These are phyloP conservation scores for Fusarium cicatricum DNA, from an alignment of 2,329 filamentous ascomycete species.

Conservation along the genomic window DNA sequence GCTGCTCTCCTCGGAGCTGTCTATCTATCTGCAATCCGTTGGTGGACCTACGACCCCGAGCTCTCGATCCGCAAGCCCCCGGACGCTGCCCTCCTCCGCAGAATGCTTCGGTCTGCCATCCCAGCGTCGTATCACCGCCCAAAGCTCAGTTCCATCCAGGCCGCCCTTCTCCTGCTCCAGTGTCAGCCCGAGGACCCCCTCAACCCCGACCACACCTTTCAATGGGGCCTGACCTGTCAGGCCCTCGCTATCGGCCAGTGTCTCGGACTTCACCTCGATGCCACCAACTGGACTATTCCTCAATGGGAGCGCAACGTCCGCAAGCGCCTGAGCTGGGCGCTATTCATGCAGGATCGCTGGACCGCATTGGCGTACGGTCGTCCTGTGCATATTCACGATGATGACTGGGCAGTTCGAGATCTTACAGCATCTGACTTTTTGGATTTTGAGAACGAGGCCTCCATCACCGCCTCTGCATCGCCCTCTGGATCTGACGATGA, in stretches of 20 bases:
- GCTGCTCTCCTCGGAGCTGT: conserved; percentile 62
- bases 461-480: conserved; percentile 9
- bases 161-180: conserved; percentile 41
- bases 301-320: conserved; percentile 65
- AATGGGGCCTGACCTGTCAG: conserved; percentile 54
- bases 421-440: conserved; percentile 46
- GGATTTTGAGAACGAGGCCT: conserved; percentile 37
- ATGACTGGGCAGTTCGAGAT: conserved; percentile 43
- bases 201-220: conserved; percentile 46
- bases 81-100: conserved; percentile 37
- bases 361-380: conserved; percentile 43
- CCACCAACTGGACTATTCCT: conserved; percentile 64
- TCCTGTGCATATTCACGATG: conserved; percentile 44
- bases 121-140: conserved; percentile 44
- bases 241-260: conserved; percentile 59
- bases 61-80: conserved; percentile 42
- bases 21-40: conserved; percentile 63
- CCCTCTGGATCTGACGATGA: conserved; percentile 39
- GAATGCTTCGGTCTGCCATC: conserved; percentile 36
- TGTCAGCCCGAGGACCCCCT: conserved; percentile 45
- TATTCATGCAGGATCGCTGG: conserved; percentile 70
- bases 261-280: conserved; percentile 64
- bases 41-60: conserved; percentile 58
- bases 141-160: conserved; percentile 44
- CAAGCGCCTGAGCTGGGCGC: conserved; percentile 65